These are phyloP conservation scores for Podochytrium sp. DNA, from an alignment of 192 early-diverging fungal genomes.

Conservation along the genomic window DNA sequence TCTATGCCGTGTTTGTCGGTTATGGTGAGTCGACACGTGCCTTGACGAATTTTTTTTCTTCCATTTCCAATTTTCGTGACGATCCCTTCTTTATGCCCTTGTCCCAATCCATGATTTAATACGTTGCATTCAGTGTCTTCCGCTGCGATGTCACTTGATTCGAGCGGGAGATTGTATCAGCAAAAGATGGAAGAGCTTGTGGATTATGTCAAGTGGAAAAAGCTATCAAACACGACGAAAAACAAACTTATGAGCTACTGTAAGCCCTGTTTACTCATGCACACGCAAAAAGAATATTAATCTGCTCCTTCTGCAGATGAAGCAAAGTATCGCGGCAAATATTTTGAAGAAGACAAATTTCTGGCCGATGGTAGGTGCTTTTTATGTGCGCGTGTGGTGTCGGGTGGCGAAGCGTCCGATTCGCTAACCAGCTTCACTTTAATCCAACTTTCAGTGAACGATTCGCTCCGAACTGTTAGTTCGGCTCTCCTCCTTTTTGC, in stretches of 20 bases:
- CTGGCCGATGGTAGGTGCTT: too few relatives aligned
- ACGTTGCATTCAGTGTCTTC: slow-evolving; percentile 44
- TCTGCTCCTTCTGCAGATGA: too few relatives aligned
- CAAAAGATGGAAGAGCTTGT: slow-evolving; percentile 52
- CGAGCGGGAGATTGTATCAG: slow-evolving; percentile 39
- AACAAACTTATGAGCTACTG: slow-evolving; percentile 39
- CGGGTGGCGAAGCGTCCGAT: too few relatives aligned
- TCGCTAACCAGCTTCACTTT: too few relatives aligned
- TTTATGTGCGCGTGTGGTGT: too few relatives aligned
- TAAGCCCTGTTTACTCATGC: too few relatives aligned
- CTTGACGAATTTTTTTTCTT: too few relatives aligned
- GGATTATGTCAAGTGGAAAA: slow-evolving; percentile 51
- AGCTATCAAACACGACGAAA: slow-evolving; percentile 12
- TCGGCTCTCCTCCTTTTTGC: background rate
- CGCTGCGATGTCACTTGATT: slow-evolving; percentile 30
- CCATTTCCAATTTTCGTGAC: too few relatives aligned
- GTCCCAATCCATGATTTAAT: too few relatives aligned
- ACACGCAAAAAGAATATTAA: too few relatives aligned
- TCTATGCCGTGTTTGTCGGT: slow-evolving; percentile 46
- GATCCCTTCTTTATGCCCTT: too few relatives aligned
- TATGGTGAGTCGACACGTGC: slow-evolving; percentile 41
- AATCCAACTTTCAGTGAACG: too few relatives aligned
- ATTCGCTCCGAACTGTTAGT: slow-evolving; percentile 39
- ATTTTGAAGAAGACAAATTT: slow-evolving; percentile 45
- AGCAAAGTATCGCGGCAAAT: slow-evolving; percentile 50